Base-by-base conservation (phyloP, 148 eudicot species). In the Rhododendron ovatum region DNA sequence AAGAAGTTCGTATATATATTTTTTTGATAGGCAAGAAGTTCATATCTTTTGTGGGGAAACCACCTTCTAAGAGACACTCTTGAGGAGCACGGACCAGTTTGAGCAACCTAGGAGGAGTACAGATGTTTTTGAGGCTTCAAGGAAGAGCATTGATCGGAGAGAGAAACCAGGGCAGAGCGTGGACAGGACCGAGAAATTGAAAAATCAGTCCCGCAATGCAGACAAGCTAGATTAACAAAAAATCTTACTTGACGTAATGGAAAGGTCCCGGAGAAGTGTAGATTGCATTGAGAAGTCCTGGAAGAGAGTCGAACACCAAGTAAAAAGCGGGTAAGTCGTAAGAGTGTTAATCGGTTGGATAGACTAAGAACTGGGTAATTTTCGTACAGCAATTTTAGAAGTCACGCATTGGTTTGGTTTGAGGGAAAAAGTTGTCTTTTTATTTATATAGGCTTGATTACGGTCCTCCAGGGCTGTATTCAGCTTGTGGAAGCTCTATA, bases 131-230 rank as follows among this genome's bases (percentile, higher is more conserved):
- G 92, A 90, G 76, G 85, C 88, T 65, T 88, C 94, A 43, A 91
- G 96, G 55, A 94, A 92, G 89, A 94, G 94, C 88, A 89, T 91
- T 4, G 96, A 92, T 63, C 76, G 91, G 82, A 91, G 93, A 85
- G 92, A 91, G 84, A 94, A 92, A 69, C 96, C 96, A 2, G 89
- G 94, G 85, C 86, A 80, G 50, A 91, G 91, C 85, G 85, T 84
- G 0, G 94, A 93, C 76, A 90, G 89, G 86, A 86, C 87, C 1
- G 93, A 91, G n/a, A 90, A 89, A 50, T 57, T 88, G 59, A 92
- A 93, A 79, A 81, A 84, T 28, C 89, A 83, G 47, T 87, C 87
- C 4, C 78, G 82, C 43, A 89, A 89, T 28, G 89, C 37, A 1
- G 93, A 92, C 20, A 92, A 89, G 90, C 83, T 87, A 2, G 93